A percentile compares a stretch with the other conserved stretches of the same genome.
Conservation (phyloP, 2,329 filamentous ascomycete genomes). For the Alternaria brassicae region DNA sequence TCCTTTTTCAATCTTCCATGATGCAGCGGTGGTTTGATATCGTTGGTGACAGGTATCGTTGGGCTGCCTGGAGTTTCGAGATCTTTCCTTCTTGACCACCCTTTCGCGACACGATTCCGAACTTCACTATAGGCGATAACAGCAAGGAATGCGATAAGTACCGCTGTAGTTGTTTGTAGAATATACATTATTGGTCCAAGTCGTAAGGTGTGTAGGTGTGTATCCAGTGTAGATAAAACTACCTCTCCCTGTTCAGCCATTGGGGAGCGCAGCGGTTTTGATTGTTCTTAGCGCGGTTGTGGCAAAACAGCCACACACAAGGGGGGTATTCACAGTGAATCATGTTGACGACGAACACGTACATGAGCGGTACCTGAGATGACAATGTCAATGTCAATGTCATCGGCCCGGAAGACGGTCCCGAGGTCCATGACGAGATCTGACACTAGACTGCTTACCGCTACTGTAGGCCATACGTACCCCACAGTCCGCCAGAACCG, state of each 20-base stretch:
- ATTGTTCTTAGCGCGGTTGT: neutral
- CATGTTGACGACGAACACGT: constrained; percentile 8
- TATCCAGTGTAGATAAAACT: neutral
- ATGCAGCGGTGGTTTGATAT: constrained; percentile 2
- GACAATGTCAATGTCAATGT: constrained; percentile 1
- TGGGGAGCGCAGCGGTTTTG: neutral
- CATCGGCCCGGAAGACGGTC: neutral
- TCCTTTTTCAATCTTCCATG: neutral
- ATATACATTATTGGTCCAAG: constrained; percentile 24
- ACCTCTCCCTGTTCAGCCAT: neutral
- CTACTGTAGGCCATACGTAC: constrained; percentile 9
- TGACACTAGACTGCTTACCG: constrained; percentile 5
- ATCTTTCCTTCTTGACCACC: constrained; percentile 24
- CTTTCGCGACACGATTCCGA: constrained; percentile 23
- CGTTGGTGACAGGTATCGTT: constrained; percentile 1
- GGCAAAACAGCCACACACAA: constrained; percentile 1
- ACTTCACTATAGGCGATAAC: constrained; percentile 27
- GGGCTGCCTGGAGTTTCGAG: constrained; percentile 22
- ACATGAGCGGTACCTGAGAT: constrained; percentile 4
- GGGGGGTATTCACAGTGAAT: neutral
- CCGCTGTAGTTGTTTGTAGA: constrained; percentile 29
- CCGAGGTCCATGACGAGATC: constrained; percentile 6
- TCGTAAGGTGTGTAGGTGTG: neutral
- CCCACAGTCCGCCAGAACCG: neutral
- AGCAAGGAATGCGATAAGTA: constrained; percentile 30